A percentile compares a stretch with the other conserved stretches of the same genome.
These are phyloP conservation scores for Gossypium davidsonii DNA, from an alignment of 441 rosid species.

Conservation along the genomic window DNA sequence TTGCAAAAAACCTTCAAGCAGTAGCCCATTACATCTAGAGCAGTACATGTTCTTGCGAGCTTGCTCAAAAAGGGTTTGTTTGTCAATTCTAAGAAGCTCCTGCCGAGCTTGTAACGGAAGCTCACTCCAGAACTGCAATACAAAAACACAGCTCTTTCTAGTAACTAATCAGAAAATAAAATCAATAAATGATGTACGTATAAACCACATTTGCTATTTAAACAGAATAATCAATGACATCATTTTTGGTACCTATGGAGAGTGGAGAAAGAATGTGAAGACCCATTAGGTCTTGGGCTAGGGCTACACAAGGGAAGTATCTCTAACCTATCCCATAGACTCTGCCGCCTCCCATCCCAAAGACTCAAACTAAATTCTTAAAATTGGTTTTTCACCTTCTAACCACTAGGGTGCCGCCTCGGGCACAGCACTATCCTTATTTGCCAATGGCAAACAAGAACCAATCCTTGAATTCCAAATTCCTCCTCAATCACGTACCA, in stretches of 20 bases:
- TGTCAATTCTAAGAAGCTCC: conserved; percentile 72
- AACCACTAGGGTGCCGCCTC: background rate
- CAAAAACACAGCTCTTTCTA: conserved; percentile 12
- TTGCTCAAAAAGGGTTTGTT: conserved; percentile 81
- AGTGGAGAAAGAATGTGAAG: background rate
- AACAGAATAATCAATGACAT: background rate
- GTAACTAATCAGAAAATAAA: conserved; percentile 2
- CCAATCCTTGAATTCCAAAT: conserved; percentile 7
- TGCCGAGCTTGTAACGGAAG: conserved; percentile 55
- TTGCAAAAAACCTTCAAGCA: conserved; percentile 81
- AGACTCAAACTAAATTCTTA: background rate
- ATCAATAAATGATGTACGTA: background rate
- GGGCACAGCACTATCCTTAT: background rate
- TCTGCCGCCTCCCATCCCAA: background rate
- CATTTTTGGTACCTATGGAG: background rate
- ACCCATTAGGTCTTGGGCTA: background rate
- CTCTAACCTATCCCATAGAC: background rate
- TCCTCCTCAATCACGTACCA: background rate
- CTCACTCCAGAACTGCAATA: conserved; percentile 76
- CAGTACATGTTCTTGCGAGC: conserved; percentile 94
- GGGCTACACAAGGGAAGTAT: background rate
- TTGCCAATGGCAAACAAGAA: background rate
- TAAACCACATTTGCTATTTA: background rate
- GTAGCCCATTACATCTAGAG: conserved; percentile 86
- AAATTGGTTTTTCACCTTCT: background rate